Percentiles rank a stretch among this genome's conserved stretches.
phyloP scores from a whole-genome alignment of 1,139 yeast species.

The Saccharomyces uvarum region DNA sequence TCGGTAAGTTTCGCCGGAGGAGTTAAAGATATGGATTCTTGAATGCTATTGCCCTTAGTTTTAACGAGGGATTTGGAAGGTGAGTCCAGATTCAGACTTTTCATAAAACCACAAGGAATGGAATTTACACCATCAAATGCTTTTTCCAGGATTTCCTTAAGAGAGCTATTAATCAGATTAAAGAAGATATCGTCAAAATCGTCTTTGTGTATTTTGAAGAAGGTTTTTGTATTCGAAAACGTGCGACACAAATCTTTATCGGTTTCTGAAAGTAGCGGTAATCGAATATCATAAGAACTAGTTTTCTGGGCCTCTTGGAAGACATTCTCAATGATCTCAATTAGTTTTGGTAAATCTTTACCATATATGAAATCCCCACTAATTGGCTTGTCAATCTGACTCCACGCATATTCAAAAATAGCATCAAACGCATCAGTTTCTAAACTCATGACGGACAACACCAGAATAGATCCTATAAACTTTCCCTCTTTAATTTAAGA shows the following conservation, averaged over 20 bases:
- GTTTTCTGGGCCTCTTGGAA: slow-evolving; percentile 9
- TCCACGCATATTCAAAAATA: slow-evolving; percentile 30
- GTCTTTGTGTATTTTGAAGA: slow-evolving; percentile 27
- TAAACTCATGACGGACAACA: neutral
- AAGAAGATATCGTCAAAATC: slow-evolving; percentile 29
- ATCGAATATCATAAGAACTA: slow-evolving; percentile 3
- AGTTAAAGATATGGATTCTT: neutral
- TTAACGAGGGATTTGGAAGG: neutral
- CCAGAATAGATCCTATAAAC: neutral
- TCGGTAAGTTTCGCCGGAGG: neutral
- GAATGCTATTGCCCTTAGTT: neutral
- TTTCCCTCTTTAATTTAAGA: neutral
- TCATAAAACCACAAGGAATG: neutral
- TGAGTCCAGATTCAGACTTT: neutral
- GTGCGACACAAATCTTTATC: slow-evolving; percentile 25
- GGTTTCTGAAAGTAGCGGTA: slow-evolving; percentile 17
- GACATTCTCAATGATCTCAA: slow-evolving; percentile 19
- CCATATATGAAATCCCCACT: slow-evolving; percentile 29
- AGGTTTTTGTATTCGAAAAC: slow-evolving; percentile 27
- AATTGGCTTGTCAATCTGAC: slow-evolving; percentile 20
- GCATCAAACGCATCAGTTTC: neutral
- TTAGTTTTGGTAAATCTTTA: slow-evolving; percentile 21
- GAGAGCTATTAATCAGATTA: slow-evolving; percentile 21
- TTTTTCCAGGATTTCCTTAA: slow-evolving; percentile 11
- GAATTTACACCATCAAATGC: slow-evolving; percentile 13